These are phyloP conservation scores for Trypanosoma brucei DNA, from an alignment of 208 protist genomes.

Conservation along the genomic window DNA sequence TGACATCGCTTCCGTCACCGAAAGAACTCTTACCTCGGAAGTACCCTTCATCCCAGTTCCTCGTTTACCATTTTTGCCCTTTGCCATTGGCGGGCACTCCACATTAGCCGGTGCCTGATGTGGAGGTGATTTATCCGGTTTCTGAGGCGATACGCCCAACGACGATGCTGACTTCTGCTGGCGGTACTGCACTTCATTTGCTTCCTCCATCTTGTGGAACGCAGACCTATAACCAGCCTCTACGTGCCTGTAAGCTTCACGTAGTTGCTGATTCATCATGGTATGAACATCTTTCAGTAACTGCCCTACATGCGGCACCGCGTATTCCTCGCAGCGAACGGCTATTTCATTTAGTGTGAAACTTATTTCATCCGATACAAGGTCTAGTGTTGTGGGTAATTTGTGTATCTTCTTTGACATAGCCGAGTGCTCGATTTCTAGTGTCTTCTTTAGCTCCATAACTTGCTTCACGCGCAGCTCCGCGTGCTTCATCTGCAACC, in stretches of 20 bases:
- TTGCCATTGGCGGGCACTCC: conserved; percentile 19
- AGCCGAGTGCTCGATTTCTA: conserved; percentile 32
- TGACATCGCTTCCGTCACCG: conserved; percentile 40
- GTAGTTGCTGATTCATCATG: conserved; percentile 59
- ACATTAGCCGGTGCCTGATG: not conserved
- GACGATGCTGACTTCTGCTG: not conserved
- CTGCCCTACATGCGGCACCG: conserved; percentile 19
- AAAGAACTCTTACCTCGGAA: conserved; percentile 18
- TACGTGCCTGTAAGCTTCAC: conserved; percentile 53
- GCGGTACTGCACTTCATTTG: conserved; percentile 15
- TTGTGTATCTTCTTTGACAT: conserved; percentile 41
- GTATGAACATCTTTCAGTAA: conserved; percentile 56
- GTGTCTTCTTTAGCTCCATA: conserved; percentile 30
- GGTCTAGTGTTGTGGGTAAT: conserved; percentile 48
- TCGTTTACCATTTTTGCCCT: not conserved
- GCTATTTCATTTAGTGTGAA: conserved; percentile 65
- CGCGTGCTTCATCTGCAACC: conserved; percentile 51
- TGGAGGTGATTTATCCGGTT: not conserved
- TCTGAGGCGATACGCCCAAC: not conserved
- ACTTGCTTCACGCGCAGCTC: conserved; percentile 36
- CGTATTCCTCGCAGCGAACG: conserved; percentile 24
- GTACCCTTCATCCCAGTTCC: not conserved
- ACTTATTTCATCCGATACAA: conserved; percentile 62
- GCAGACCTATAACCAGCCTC: conserved; percentile 75
- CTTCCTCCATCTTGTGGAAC: conserved; percentile 47